phyloP scores from a whole-genome alignment of 1,284 basidiomycete species.

The Melampsora americana region DNA sequence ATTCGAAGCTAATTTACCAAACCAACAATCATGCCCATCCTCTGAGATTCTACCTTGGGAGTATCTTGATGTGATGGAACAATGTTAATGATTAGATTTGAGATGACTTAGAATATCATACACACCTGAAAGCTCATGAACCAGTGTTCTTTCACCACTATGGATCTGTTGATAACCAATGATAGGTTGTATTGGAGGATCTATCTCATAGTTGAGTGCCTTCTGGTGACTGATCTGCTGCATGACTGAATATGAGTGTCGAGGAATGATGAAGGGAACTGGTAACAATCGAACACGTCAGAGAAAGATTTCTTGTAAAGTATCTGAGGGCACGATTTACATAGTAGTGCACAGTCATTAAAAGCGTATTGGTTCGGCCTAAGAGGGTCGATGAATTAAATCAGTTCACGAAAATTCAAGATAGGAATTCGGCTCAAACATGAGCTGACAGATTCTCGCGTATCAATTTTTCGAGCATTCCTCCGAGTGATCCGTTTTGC shows the following conservation, averaged over 20 bases:
- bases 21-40: conserved; percentile 13
- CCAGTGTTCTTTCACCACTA: neutral
- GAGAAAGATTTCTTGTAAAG: neutral
- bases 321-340: neutral
- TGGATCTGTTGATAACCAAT: conserved; percentile 14
- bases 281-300: neutral
- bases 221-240: conserved; percentile 28
- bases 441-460: conserved; percentile 25
- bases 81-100: neutral
- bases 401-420: neutral
- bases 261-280: conserved; percentile 41
- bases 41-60: conserved; percentile 23
- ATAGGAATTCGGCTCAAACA: neutral
- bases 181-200: neutral
- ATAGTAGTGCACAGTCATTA: conserved; percentile 40
- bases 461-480: conserved; percentile 34
- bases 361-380: conserved; percentile 39
- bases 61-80: conserved; percentile 10
- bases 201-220: conserved; percentile 31
- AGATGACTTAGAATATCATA: neutral
- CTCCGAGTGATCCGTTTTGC: conserved; percentile 28
- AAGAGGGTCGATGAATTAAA: neutral
- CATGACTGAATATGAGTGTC: conserved; percentile 18
- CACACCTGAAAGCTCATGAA: conserved; percentile 25
- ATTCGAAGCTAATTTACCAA: neutral